Base-by-base conservation (phyloP, 208 protist species). In the Leptomonas pyrrhocoris region DNA sequence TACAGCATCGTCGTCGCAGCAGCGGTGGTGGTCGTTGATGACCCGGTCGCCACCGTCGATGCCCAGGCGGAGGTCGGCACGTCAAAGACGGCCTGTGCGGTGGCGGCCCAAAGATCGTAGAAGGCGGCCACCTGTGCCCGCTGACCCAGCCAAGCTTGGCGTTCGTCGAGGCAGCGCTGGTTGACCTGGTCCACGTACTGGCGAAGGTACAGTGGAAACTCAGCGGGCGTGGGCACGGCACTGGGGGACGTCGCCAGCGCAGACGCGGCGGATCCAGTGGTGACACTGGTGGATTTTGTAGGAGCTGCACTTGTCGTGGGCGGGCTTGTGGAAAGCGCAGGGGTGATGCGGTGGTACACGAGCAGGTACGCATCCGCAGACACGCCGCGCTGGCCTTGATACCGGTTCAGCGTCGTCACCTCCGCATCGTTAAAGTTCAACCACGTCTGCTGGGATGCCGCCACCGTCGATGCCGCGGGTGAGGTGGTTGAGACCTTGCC, bases 281-380 rank as follows among this genome's bases (percentile, higher is more conserved):
- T 21, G 31, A n/a, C 12, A 13, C 43, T 42, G 1, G 43, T 56
- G 27, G 40, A 34, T 42, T 6, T 31, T 51, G 68, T 83, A 77
- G 36, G 81, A 56, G 42, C 84, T 0, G 65, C 28, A 16, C 57
- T 28, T 31, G 61, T 28, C 18, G 61, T 7, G 5, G 38, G 49
- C 15, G 40, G 45, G 3, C 6, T 43, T 19, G 61, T 30, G 16
- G 15, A 18, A 13, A 23, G 46, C 34, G 48, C 38, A 16, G 40
- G 40, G 2, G 31, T 3, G 21, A 74, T 45, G 34, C 81, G 83
- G 54, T 85, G 77, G 61, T 94, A 94, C 31, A 94, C 78, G 13
- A 94, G 80, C 61, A 94, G 74, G 67, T 94, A 94, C 18, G 81
- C 89, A 28, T 91, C 85, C 19, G 77, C 64, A 0, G 88, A 94